These are phyloP conservation scores for Kwoniella dendrophila DNA, from an alignment of 768 basidiomycete genomes.

Conservation along the genomic window DNA sequence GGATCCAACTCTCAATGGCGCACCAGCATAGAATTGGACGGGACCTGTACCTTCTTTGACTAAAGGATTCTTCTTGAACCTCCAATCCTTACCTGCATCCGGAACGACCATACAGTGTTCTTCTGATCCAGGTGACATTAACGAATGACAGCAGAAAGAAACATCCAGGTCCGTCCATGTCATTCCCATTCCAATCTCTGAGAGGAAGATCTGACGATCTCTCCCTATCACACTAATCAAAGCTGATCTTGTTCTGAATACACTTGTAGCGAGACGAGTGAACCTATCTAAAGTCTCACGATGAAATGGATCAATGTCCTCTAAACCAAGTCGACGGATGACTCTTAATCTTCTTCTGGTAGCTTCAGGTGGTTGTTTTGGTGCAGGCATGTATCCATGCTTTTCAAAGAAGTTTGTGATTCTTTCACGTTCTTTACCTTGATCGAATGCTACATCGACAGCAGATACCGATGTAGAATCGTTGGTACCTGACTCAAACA, in stretches of 20 bases:
- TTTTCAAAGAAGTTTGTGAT: conserved; percentile 35
- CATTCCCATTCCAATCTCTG: conserved; percentile 30
- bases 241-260: conserved; percentile 41
- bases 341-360: conserved; percentile 36
- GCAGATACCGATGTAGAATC: conserved; percentile 23
- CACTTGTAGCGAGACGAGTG: conserved; percentile 44
- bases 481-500: conserved; percentile 29
- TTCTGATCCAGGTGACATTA: conserved; percentile 30
- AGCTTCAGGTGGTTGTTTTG: conserved; percentile 37
- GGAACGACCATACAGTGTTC: conserved; percentile 45
- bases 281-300: conserved; percentile 43
- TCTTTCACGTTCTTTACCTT: conserved; percentile 28
- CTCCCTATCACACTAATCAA: conserved; percentile 47
- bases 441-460: conserved; percentile 25
- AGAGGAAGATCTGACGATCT: conserved; percentile 42
- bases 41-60: conserved; percentile 29
- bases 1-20: conserved; percentile 38
- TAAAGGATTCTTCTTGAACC: conserved; percentile 47
- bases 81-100: conserved; percentile 47
- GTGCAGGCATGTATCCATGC: conserved; percentile 46
- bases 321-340: conserved; percentile 44
- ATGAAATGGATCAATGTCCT: conserved; percentile 29
- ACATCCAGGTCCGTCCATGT: conserved; percentile 33
- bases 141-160: conserved; percentile 49
- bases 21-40: conserved; percentile 48